A percentile compares a stretch with the other conserved stretches of the same genome.
These are phyloP conservation scores for Orbilia oligospora DNA, from an alignment of 2,329 filamentous ascomycete species.

Conservation along the genomic window DNA sequence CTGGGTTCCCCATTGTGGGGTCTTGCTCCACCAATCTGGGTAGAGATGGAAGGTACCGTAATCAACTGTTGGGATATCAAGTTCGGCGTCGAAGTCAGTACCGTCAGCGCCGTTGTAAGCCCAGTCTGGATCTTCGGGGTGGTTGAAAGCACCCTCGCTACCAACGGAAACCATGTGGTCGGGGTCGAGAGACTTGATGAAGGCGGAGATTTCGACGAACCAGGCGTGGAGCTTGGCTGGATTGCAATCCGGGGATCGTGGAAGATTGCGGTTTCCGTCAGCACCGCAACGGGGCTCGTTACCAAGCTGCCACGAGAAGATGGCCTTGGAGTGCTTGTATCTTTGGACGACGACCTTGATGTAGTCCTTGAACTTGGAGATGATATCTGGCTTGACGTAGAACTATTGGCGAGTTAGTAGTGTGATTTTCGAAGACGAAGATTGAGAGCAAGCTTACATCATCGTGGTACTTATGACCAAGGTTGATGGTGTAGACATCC, in stretches of 20 bases:
- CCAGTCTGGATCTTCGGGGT: constrained; percentile 64
- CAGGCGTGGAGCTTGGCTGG: constrained; percentile 69
- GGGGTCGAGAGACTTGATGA: constrained; percentile 71
- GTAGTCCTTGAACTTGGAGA: constrained; percentile 70
- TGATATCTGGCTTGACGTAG: constrained; percentile 71
- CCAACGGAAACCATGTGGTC: constrained; percentile 73
- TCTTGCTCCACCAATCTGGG: constrained; percentile 73
- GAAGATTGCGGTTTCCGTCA: constrained; percentile 69
- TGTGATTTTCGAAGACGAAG: not conserved
- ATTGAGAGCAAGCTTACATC: constrained; percentile 66
- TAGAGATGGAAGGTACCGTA: constrained; percentile 73
- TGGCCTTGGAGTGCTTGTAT: constrained; percentile 69
- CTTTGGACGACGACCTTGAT: constrained; percentile 70
- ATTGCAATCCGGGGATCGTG: constrained; percentile 67
- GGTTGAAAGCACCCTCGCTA: constrained; percentile 67
- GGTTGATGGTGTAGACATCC: constrained; percentile 74
- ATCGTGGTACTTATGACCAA: constrained; percentile 71
- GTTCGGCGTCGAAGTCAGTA: constrained; percentile 72
- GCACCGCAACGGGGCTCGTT: constrained; percentile 72
- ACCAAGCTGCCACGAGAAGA: constrained; percentile 73
- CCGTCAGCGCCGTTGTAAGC: constrained; percentile 69
- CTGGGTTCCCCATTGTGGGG: constrained; percentile 70
- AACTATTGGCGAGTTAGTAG: constrained; percentile 66
- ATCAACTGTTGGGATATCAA: constrained; percentile 70
- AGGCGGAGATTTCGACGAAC: constrained; percentile 72